A percentile compares a stretch with the other conserved stretches of the same genome.
These are phyloP conservation scores for Xylaria sp. DNA, from an alignment of 2,329 filamentous ascomycete species.

Conservation along the genomic window DNA sequence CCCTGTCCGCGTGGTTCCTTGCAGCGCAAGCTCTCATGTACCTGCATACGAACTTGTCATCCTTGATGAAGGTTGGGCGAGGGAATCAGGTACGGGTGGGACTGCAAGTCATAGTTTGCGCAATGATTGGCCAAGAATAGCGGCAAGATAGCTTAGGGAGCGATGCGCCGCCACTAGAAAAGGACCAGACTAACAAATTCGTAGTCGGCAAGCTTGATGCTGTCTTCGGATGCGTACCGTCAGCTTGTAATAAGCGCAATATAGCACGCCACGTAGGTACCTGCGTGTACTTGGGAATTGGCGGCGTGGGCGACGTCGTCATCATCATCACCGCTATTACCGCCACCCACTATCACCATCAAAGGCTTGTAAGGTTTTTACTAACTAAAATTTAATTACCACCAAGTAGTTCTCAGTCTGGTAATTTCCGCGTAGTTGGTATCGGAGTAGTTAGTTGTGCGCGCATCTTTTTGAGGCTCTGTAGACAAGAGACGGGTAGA, in stretches of 20 bases:
- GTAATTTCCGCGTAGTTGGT: neutral
- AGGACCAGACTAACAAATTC: constrained; percentile 1
- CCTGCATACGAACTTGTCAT: constrained; percentile 33
- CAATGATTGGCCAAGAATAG: constrained; percentile 21
- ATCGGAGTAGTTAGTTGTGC: constrained; percentile 3
- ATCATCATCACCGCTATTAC: neutral
- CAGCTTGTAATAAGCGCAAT: constrained; percentile 16
- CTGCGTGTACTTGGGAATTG: constrained; percentile 6
- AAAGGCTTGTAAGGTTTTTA: neutral
- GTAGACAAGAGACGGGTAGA: constrained; percentile 2
- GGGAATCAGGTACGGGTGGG: constrained; percentile 10
- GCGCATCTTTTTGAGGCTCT: constrained; percentile 30
- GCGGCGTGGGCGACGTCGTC: constrained; percentile 8
- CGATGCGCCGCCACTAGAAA: constrained; percentile 14
- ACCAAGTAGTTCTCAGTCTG: neutral
- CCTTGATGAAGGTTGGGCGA: constrained; percentile 14
- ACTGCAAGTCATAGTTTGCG: neutral
- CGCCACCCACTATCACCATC: neutral
- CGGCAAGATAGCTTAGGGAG: neutral
- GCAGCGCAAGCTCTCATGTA: constrained; percentile 28
- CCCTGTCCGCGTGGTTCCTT: constrained; percentile 28
- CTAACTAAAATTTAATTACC: neutral
- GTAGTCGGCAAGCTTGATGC: neutral
- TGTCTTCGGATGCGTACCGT: constrained; percentile 1
- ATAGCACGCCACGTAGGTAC: constrained; percentile 1